Base-by-base conservation (phyloP, 768 basidiomycete genomes). In the Leccinellum albellum region DNA sequence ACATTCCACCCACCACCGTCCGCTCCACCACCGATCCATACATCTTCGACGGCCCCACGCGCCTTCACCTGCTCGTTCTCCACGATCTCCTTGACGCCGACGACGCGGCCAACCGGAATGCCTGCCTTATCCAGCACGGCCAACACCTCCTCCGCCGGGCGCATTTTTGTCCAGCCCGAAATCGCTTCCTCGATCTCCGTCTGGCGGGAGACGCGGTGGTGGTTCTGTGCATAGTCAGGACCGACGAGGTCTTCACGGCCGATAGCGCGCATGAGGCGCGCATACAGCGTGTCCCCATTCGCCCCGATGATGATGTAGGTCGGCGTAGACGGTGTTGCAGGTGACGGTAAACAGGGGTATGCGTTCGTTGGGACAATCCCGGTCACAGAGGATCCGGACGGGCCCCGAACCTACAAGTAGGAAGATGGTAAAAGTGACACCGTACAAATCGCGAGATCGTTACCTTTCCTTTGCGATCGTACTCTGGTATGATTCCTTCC, bases 331-430 rank as follows among this genome's bases (percentile, higher is more conserved):
- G 79, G 75, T 0, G 79, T 57, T 33, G 75, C 58, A 1, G 63
- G 70, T 12, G 79, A 73, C 8, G 85, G 79, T 24, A 78, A 74
- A 70, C 86, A 88, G 4, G 86, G 86, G 66, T 87, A 87, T 5
- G 86, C 86, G 62, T 88, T 88, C 10, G 86, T 88, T 1, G 87
- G 86, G 8, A 88, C 87, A 37, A 89, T 87, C 1, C 87, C 87
- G 0, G 86, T 89, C 28, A 89, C 78, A 3, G 86, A 88, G 6
- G 87, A 88, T 21, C 87, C 87, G 9, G 87, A 89, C 2, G 87
- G 87, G 12, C 87, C 82, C 37, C 87, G 84, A 60, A 82, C 78
- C 85, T 86, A 47, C 2, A 24, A 3, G n/a, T 24, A 29, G 13
- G 23, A 44, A 15, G 15, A 35, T 31, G 29, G 46, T n/a, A n/a